phyloP scores from a whole-genome alignment of 352 stramenopile species.

The Phytophthora crassamura region DNA sequence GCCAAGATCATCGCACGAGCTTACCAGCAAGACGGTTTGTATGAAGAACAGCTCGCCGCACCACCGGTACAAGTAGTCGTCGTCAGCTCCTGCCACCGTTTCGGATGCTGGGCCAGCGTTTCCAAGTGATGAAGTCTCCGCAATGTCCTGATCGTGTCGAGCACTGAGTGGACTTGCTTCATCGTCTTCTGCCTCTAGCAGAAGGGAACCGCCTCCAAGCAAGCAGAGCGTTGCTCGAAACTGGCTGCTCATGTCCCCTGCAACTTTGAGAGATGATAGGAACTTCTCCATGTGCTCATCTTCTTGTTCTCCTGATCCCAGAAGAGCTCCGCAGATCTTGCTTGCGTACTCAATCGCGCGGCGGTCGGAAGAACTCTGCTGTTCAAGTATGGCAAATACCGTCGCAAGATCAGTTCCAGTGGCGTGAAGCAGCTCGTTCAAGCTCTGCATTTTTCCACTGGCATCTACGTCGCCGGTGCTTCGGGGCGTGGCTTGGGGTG shows the following conservation, averaged over 20 bases:
- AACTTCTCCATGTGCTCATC: conserved; percentile 33
- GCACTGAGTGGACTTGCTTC: conserved; percentile 8
- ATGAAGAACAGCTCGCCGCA: conserved; percentile 71
- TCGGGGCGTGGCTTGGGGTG: conserved; percentile 37
- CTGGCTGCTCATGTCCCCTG: conserved; percentile 40
- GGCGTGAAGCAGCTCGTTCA: conserved; percentile 50
- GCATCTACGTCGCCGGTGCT: conserved; percentile 10
- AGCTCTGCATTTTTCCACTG: conserved; percentile 23
- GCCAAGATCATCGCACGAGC: not conserved
- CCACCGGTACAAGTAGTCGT: conserved; percentile 67
- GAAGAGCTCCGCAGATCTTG: conserved; percentile 39
- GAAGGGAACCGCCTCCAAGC: conserved; percentile 40
- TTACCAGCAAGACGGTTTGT: conserved; percentile 54
- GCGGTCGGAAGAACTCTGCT: conserved; percentile 27
- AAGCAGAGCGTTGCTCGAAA: conserved; percentile 44
- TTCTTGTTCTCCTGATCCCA: conserved; percentile 17
- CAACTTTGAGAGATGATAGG: conserved; percentile 53
- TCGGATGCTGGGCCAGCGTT: not conserved
- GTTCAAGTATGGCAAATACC: conserved; percentile 36
- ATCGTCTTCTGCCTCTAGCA: conserved; percentile 33
- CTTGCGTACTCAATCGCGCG: conserved; percentile 40
- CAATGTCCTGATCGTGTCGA: conserved; percentile 6
- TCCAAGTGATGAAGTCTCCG: conserved; percentile 7
- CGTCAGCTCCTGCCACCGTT: conserved; percentile 32
- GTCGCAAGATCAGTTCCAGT: conserved; percentile 42